Percentiles rank a stretch among this genome's conserved stretches.
Conservation (phyloP, 2,329 filamentous ascomycete genomes). For the Aureobasidium sp. region DNA sequence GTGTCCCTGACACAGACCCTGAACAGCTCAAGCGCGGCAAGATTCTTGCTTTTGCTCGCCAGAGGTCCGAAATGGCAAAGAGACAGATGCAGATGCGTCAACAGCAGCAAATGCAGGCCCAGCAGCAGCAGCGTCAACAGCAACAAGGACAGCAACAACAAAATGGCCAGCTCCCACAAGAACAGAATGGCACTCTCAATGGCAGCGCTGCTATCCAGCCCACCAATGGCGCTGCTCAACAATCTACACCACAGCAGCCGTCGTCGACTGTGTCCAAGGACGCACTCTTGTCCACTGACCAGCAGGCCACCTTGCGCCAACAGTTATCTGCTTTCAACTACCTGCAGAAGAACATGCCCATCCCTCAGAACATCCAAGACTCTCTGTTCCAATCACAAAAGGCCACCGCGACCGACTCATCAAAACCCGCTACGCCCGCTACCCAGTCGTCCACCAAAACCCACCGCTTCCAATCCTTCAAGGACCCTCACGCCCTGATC, state of each 20-base stretch:
- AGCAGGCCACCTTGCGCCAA: conserved; percentile 68
- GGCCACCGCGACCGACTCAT: conserved; percentile 37
- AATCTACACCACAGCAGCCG: conserved; percentile 18
- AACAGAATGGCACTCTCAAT: background rate
- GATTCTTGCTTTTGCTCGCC: conserved; percentile 64
- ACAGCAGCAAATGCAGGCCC: conserved; percentile 20
- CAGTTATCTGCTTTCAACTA: conserved; percentile 91
- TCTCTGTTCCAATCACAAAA: conserved; percentile 67
- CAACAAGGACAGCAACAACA: conserved; percentile 38
- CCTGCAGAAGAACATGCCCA: conserved; percentile 76
- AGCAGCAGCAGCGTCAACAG: conserved; percentile 28
- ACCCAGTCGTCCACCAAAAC: conserved; percentile 32
- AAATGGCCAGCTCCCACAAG: conserved; percentile 2
- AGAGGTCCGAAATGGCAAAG: conserved; percentile 35
- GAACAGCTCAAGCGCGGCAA: conserved; percentile 79
- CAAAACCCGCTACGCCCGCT: conserved; percentile 33
- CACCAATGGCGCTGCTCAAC: background rate
- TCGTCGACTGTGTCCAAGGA: conserved; percentile 21
- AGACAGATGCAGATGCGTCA: conserved; percentile 35
- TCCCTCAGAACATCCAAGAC: conserved; percentile 72
- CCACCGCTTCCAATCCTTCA: conserved; percentile 63
- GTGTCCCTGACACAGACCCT: conserved; percentile 73
- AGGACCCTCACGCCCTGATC: conserved; percentile 60
- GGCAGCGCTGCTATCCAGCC: background rate
- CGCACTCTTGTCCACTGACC: conserved; percentile 64